A percentile compares a stretch with the other conserved stretches of the same genome.
Evolutionary conservation across 1,284 basidiomycete species (phyloP).

Genomic region (Psilocybe mexicana): DNA sequence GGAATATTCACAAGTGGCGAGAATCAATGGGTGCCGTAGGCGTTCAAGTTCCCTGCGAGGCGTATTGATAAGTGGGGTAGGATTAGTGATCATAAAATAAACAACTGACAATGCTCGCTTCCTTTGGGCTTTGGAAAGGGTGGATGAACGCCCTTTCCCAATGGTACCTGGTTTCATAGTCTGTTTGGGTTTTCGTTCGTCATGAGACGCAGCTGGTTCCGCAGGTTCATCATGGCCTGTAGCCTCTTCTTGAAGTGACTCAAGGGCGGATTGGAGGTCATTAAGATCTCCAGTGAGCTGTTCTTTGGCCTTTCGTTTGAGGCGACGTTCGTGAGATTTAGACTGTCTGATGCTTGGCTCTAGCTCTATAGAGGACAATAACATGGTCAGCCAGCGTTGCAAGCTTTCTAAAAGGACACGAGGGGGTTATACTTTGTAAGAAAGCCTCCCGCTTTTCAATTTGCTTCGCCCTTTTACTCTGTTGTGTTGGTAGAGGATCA

Average conservation of each 20-base stretch:
- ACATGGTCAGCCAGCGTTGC: not conserved
- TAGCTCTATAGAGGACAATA: conserved; percentile 45
- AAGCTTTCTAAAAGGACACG: conserved; percentile 1
- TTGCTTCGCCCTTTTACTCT: conserved; percentile 72
- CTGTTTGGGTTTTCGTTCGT: conserved; percentile 24
- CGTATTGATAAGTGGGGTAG: conserved; percentile 5
- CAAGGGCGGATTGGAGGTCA: conserved; percentile 60
- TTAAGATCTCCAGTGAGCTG: conserved; percentile 63
- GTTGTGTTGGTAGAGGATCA: conserved; percentile 7
- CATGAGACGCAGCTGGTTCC: conserved; percentile 23
- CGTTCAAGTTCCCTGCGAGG: conserved; percentile 62
- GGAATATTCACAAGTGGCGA: conserved; percentile 65
- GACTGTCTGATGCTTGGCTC: conserved; percentile 58
- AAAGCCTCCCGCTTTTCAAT: conserved; percentile 68
- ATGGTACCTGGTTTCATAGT: conserved; percentile 52
- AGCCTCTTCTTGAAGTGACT: conserved; percentile 45
- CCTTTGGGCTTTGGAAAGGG: conserved; percentile 67
- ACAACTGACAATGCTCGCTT: conserved; percentile 67
- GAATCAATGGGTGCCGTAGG: conserved; percentile 69
- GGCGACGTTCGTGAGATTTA: conserved; percentile 45
- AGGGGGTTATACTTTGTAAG: conserved; percentile 51
- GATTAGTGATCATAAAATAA: conserved; percentile 7
- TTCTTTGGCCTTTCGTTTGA: conserved; percentile 60
- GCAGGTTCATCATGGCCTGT: conserved; percentile 8
- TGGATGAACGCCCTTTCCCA: conserved; percentile 63